phyloP scores from a whole-genome alignment of 495 filamentous ascomycete species.

The Xylaria nigripes region DNA sequence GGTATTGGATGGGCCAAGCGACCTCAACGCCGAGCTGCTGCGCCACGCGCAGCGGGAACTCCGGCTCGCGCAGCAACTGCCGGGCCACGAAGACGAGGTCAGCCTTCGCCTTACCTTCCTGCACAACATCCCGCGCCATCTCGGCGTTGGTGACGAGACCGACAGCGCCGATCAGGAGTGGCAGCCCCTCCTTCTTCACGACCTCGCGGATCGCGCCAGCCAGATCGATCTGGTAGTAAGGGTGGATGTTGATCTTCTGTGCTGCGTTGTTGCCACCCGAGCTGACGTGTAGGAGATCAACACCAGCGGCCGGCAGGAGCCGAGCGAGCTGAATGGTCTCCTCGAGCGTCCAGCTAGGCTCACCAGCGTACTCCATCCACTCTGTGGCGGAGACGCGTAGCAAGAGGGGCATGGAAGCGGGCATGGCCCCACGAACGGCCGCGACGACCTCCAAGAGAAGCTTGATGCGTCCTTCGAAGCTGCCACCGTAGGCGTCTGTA shows the following conservation, averaged over 20 bases:
- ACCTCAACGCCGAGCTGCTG: constrained; percentile 52
- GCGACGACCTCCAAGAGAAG: constrained; percentile 40
- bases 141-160: constrained; percentile 60
- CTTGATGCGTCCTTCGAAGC: constrained; percentile 50
- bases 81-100: constrained; percentile 58
- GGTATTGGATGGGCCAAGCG: constrained; percentile 48
- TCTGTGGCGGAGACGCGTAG: constrained; percentile 64
- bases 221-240: constrained; percentile 55
- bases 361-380: constrained; percentile 52
- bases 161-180: constrained; percentile 61
- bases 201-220: constrained; percentile 51
- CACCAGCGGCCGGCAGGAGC: constrained; percentile 53
- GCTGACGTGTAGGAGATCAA: constrained; percentile 71
- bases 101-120: constrained; percentile 46
- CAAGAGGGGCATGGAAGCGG: constrained; percentile 54
- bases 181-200: constrained; percentile 46
- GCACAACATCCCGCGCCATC: constrained; percentile 49
- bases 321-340: constrained; percentile 55
- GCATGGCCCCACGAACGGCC: constrained; percentile 45
- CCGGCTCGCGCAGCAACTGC: constrained; percentile 59
- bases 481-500: constrained; percentile 50
- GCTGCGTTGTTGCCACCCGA: constrained; percentile 56
- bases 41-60: constrained; percentile 56
- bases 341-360: constrained; percentile 56
- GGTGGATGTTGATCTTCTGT: constrained; percentile 50